Percentiles rank a stretch among this genome's conserved stretches.
Conservation (phyloP, 257 asterid genomes). For the Scutellaria minor region DNA sequence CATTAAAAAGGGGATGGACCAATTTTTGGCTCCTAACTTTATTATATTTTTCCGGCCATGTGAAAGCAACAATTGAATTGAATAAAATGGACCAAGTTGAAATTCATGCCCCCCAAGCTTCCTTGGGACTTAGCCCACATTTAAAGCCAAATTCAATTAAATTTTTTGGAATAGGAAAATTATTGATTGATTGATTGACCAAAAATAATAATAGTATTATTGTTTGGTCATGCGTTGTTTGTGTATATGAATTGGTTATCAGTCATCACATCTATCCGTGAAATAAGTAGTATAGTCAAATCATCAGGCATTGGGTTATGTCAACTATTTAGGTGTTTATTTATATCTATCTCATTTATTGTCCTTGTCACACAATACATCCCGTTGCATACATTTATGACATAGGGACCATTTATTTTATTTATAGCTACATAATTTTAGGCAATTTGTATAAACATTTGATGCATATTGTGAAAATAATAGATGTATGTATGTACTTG, state of each 20-base stretch:
- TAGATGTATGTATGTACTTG: no score
- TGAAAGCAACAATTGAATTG: conserved; percentile 50
- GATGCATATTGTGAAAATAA: no score
- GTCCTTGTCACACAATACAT: conserved; percentile 19
- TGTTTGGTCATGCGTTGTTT: conserved; percentile 23
- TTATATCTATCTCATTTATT: conserved; percentile 26
- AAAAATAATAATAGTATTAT: not conserved
- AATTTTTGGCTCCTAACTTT: conserved; percentile 30
- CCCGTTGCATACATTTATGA: not conserved
- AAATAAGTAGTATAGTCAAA: conserved; percentile 36
- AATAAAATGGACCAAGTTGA: conserved; percentile 37
- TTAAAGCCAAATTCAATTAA: conserved; percentile 24
- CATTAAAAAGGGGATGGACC: conserved; percentile 39
- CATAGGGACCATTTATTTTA: no score
- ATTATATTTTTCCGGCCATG: conserved; percentile 40
- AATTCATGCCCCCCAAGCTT: conserved; percentile 41
- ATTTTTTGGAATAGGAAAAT: not conserved
- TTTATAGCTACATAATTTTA: no score
- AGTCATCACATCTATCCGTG: conserved; percentile 39
- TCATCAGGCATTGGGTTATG: conserved; percentile 32
- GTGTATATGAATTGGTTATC: conserved; percentile 22
- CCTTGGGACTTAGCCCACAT: conserved; percentile 30
- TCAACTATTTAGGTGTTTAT: conserved; percentile 37
- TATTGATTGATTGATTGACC: conserved; percentile 31
- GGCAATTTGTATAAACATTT: no score